phyloP scores from a whole-genome alignment of 345 rosid genomes.

The Laguncularia racemosa region DNA sequence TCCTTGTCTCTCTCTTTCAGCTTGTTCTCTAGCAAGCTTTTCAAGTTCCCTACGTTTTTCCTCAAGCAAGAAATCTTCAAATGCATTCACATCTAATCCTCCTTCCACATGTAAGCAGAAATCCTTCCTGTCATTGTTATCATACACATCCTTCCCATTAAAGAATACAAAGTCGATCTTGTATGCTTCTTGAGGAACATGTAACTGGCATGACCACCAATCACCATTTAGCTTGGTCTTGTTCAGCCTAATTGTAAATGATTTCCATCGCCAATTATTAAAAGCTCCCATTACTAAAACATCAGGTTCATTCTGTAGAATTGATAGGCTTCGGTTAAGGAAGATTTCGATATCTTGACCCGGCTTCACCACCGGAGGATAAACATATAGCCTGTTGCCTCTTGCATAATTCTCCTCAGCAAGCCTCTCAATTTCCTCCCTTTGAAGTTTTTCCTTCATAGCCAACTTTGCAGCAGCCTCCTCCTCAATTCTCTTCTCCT shows the following conservation, averaged over 20 bases:
- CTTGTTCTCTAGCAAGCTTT: slow-evolving; percentile 68
- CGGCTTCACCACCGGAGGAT: slow-evolving; percentile 51
- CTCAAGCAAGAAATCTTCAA: slow-evolving; percentile 82
- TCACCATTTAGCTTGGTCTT: slow-evolving; percentile 56
- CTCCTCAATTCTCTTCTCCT: slow-evolving; percentile 9
- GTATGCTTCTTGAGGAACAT: slow-evolving; percentile 82
- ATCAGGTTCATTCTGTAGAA: slow-evolving; percentile 50
- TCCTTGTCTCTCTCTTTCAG: slow-evolving; percentile 62
- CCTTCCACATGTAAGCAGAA: slow-evolving; percentile 62
- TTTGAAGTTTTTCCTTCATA: slow-evolving; percentile 37
- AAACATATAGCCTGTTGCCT: slow-evolving; percentile 56
- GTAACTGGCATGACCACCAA: slow-evolving; percentile 85
- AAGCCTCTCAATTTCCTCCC: slow-evolving; percentile 48
- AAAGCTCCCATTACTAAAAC: slow-evolving; percentile 83
- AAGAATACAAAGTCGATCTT: slow-evolving; percentile 87
- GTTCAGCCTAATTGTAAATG: slow-evolving; percentile 60
- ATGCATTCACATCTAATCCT: slow-evolving; percentile 60
- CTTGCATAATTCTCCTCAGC: slow-evolving; percentile 40
- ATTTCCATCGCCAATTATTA: slow-evolving; percentile 89
- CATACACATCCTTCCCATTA: slow-evolving; percentile 65
- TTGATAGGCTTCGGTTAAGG: slow-evolving; percentile 53
- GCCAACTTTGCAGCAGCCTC: slow-evolving; percentile 36
- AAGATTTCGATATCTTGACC: slow-evolving; percentile 71
- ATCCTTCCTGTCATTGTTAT: slow-evolving; percentile 67
- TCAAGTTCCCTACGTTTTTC: slow-evolving; percentile 72